Evolutionary conservation across 2,329 filamentous ascomycete species (phyloP).

Genomic region (Cladorrhinum sp.): DNA sequence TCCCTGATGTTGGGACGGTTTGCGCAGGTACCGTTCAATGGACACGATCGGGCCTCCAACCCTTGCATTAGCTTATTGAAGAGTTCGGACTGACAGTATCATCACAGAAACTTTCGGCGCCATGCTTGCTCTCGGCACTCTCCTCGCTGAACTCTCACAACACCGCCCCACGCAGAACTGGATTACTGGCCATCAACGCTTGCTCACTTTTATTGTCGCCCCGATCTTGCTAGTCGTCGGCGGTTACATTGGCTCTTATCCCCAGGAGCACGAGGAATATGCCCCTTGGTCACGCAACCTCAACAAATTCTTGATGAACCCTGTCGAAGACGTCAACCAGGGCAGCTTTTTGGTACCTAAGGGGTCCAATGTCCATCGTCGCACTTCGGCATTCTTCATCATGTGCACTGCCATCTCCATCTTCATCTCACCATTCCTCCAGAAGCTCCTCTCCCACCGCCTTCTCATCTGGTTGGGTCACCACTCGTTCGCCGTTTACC

Average conservation of each 20-base stretch:
- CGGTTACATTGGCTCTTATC: conserved; percentile 48
- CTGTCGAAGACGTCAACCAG: conserved; percentile 36
- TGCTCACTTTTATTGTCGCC: conserved; percentile 33
- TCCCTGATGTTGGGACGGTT: background rate
- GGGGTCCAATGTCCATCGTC: conserved; percentile 39
- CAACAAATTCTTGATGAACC: conserved; percentile 30
- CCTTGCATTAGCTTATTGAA: background rate
- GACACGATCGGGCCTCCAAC: background rate
- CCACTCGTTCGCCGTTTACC: conserved; percentile 54
- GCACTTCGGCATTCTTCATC: conserved; percentile 47
- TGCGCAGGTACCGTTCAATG: background rate
- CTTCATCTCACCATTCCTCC: conserved; percentile 47
- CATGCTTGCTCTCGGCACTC: conserved; percentile 50
- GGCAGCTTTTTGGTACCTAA: conserved; percentile 45
- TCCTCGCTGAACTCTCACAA: conserved; percentile 50
- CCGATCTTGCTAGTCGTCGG: conserved; percentile 41
- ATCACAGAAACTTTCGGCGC: conserved; percentile 50
- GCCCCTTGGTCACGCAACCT: conserved; percentile 41
- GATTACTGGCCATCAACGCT: conserved; percentile 39
- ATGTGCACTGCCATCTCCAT: conserved; percentile 49
- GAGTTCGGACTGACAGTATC: conserved; percentile 11
- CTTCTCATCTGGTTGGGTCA: conserved; percentile 53
- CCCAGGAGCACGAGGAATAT: conserved; percentile 49
- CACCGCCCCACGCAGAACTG: conserved; percentile 45
- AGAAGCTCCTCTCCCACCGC: conserved; percentile 47